Evolutionary conservation across 1,284 basidiomycete species (phyloP).

Genomic region (Malassezia globosa): DNA sequence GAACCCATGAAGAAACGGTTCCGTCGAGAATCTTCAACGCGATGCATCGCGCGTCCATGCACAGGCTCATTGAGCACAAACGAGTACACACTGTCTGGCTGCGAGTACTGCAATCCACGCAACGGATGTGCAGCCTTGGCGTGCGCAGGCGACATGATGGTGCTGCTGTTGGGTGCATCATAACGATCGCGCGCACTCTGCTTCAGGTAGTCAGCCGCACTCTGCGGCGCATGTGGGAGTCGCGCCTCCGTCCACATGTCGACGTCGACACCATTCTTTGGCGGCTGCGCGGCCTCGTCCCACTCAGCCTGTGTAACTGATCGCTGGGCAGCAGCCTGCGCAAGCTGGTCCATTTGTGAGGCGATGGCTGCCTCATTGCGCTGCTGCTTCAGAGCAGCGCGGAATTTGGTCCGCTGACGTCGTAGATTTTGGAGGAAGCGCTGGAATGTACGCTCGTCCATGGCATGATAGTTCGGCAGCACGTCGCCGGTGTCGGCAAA

Average conservation of each 20-base stretch:
- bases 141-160: conserved; percentile 20
- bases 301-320: conserved; percentile 23
- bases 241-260: conserved; percentile 25
- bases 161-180: conserved; percentile 8
- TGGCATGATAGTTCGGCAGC: conserved; percentile 35
- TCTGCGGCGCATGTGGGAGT: conserved; percentile 20
- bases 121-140: conserved; percentile 28
- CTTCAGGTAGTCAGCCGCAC: conserved; percentile 26
- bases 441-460: conserved; percentile 28
- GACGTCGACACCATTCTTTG: conserved; percentile 11
- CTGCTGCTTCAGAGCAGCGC: conserved; percentile 14
- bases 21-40: conserved; percentile 12
- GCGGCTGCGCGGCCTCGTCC: conserved; percentile 10
- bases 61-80: conserved; percentile 25
- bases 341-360: conserved; percentile 20
- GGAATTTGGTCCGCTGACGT: conserved; percentile 19
- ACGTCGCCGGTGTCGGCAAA: conserved; percentile 26
- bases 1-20: conserved; percentile 16
- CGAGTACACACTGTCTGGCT: conserved; percentile 37
- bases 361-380: conserved; percentile 22
- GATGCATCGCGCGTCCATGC: conserved; percentile 29
- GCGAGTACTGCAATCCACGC: conserved; percentile 37
- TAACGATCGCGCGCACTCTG: conserved; percentile 20
- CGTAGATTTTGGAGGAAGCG: conserved; percentile 26
- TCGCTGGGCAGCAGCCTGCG: conserved; percentile 18